Evolutionary conservation across 2,329 filamentous ascomycete species (phyloP).

Genomic region (Cercospora beticola): DNA sequence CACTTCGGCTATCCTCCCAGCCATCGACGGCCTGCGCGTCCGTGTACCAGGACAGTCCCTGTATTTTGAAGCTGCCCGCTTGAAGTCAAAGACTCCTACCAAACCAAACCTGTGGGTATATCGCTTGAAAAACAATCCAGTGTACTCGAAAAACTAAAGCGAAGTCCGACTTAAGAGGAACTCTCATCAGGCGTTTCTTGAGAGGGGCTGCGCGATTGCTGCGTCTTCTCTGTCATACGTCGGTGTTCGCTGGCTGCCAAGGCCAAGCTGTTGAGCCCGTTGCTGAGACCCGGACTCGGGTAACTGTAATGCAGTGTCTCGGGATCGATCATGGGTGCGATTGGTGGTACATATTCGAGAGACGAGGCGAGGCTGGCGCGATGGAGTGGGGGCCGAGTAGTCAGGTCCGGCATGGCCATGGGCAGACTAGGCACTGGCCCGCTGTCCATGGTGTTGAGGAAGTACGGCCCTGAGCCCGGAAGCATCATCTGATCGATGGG

Average conservation of each 20-base stretch:
- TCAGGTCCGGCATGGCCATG: constrained; percentile 36
- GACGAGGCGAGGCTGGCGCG: constrained; percentile 36
- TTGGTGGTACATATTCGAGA: constrained; percentile 37
- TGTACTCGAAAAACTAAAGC: constrained; percentile 7
- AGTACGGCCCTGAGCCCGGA: constrained; percentile 37
- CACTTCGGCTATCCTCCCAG: not conserved
- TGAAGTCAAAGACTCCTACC: not conserved
- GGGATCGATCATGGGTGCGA: constrained; percentile 34
- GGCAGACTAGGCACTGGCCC: constrained; percentile 39
- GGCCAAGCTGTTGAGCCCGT: constrained; percentile 41
- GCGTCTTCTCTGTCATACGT: constrained; percentile 35
- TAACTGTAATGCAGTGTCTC: constrained; percentile 39
- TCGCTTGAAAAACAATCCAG: constrained; percentile 18
- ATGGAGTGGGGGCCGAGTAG: constrained; percentile 35
- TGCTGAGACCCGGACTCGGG: constrained; percentile 40
- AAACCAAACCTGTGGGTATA: constrained; percentile 21
- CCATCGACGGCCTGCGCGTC: not conserved
- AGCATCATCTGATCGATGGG: constrained; percentile 33
- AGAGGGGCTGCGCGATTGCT: constrained; percentile 28
- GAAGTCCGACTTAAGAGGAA: constrained; percentile 13
- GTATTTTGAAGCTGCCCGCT: constrained; percentile 1
- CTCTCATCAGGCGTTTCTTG: constrained; percentile 22
- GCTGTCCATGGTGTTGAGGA: constrained; percentile 34
- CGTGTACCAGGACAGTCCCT: not conserved
- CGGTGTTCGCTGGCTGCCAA: constrained; percentile 39